These are phyloP conservation scores for Pachysandra terminalis DNA, from an alignment of 164 flowering plant genomes.

Conservation along the genomic window DNA sequence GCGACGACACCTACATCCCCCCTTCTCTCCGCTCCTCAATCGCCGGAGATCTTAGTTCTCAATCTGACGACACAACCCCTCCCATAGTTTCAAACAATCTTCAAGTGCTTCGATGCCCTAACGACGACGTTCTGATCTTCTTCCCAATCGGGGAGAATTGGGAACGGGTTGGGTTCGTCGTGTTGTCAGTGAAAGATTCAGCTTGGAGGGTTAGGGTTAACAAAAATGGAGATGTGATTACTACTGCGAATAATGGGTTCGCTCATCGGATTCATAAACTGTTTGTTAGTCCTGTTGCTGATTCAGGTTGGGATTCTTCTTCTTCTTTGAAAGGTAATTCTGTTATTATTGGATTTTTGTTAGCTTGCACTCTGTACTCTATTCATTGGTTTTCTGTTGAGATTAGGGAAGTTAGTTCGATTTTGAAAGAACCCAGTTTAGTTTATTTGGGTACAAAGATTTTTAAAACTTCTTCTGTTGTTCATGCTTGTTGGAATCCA, in stretches of 20 bases:
- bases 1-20: slow-evolving; percentile 16
- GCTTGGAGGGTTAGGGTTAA: slow-evolving; percentile 1
- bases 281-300: slow-evolving; percentile 24
- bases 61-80: slow-evolving; percentile 3
- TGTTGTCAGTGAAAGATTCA: slow-evolving; percentile 19
- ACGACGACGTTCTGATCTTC: slow-evolving; percentile 22
- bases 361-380: slow-evolving; percentile 50
- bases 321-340: background rate
- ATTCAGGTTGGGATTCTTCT: background rate
- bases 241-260: slow-evolving; percentile 9
- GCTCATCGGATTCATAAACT: slow-evolving; percentile 34
- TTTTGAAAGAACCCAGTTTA: slow-evolving; percentile 26
- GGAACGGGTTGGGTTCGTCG: slow-evolving; percentile 47
- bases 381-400: slow-evolving; percentile 62
- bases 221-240: slow-evolving; percentile 17
- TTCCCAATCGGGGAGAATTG: slow-evolving; percentile 49
- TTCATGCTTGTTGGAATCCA: slow-evolving; percentile 69
- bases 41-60: slow-evolving; percentile 10
- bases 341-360: slow-evolving; percentile 38
- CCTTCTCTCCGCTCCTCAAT: slow-evolving; percentile 24
- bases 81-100: slow-evolving; percentile 31
- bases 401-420: slow-evolving; percentile 1
- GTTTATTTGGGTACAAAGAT: slow-evolving; percentile 34
- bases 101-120: slow-evolving; percentile 30
- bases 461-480: slow-evolving; percentile 39